Evolutionary conservation across 2,329 filamentous ascomycete species (phyloP).

Genomic region (Sclerotiophoma versabilis): DNA sequence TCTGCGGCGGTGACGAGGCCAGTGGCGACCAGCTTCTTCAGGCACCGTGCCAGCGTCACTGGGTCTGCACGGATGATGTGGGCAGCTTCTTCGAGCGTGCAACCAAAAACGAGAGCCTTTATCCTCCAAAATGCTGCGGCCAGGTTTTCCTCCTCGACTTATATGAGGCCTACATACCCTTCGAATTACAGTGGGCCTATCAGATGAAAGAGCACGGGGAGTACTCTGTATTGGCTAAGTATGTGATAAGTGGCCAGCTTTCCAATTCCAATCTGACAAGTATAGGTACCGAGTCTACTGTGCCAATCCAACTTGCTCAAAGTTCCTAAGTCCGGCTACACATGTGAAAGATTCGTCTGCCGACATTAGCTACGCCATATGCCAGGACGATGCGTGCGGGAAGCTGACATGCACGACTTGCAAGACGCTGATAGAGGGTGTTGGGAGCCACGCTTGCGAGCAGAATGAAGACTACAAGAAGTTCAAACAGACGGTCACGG

Average conservation of each 20-base stretch:
- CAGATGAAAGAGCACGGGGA: constrained; percentile 38
- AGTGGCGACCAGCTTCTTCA: constrained; percentile 24
- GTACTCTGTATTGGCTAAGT: constrained; percentile 38
- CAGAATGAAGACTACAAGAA: constrained; percentile 29
- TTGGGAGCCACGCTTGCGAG: constrained; percentile 29
- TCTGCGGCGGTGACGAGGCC: constrained; percentile 33
- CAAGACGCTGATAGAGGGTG: constrained; percentile 23
- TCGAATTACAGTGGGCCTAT: constrained; percentile 29
- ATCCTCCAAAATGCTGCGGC: constrained; percentile 40
- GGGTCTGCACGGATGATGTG: constrained; percentile 35
- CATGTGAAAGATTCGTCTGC: constrained; percentile 23
- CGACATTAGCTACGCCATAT: constrained; percentile 31
- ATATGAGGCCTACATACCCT: constrained; percentile 30
- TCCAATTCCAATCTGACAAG: not conserved
- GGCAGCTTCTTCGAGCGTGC: constrained; percentile 34
- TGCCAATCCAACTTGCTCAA: constrained; percentile 26
- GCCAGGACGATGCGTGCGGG: constrained; percentile 27
- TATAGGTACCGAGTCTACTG: constrained; percentile 40
- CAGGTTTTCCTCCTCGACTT: constrained; percentile 31
- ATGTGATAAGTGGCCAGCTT: constrained; percentile 13
- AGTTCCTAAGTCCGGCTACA: constrained; percentile 31
- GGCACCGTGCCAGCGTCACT: constrained; percentile 34
- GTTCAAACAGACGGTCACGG: constrained; percentile 32
- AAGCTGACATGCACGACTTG: constrained; percentile 36
- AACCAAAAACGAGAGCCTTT: constrained; percentile 35